Evolutionary conservation across 2,329 filamentous ascomycete species (phyloP), one percentile per base, ranked within the genome.

Genomic region (Sporothrix humicola): DNA sequence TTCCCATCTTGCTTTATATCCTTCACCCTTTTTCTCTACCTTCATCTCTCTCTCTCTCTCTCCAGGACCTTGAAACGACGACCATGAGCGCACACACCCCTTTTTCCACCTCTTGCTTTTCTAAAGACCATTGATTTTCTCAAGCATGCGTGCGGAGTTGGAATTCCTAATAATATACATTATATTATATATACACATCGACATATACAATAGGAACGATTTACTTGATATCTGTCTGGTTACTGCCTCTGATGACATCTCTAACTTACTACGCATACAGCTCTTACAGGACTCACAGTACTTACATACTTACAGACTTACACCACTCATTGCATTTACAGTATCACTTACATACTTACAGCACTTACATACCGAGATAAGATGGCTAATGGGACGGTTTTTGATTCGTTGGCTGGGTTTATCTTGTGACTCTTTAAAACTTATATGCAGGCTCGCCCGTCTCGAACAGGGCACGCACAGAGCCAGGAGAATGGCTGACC

Each of bases 141-240:
- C 31, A 58, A 72, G 73, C 73, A 75, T 74, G 73, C 70, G 56
- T 61, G 73, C 48, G 74, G 74, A 69, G 68, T 72, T 75, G 72
- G 73, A 46, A 61, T 61, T 59, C 15, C 20, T 56, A 56, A 73
- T 56, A 56, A 37, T 58, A 58, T 20, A 58, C 54, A 26, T 58
- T 66, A 48, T 10, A 44, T 65, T 71, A 73, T 44, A 71, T 56
- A 69, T 74, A 72, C 20, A 73, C 56, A 71, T 52, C 42, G 26
- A 73, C 58, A 73, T 69, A 69, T 46, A 73, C 58, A 70, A 66
- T 10, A 20, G 42, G 20, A 56, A 50, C 17, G 42, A 50, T 46
- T 68, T 68, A 37, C 7, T 7, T 37, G 31, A 37, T 37, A 37
- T 6, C 31, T 37, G 31, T 37, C 31, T 37, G 31, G 1, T 37